Conservation (phyloP, 1,284 basidiomycete genomes). For the Puccinia sorghi region DNA sequence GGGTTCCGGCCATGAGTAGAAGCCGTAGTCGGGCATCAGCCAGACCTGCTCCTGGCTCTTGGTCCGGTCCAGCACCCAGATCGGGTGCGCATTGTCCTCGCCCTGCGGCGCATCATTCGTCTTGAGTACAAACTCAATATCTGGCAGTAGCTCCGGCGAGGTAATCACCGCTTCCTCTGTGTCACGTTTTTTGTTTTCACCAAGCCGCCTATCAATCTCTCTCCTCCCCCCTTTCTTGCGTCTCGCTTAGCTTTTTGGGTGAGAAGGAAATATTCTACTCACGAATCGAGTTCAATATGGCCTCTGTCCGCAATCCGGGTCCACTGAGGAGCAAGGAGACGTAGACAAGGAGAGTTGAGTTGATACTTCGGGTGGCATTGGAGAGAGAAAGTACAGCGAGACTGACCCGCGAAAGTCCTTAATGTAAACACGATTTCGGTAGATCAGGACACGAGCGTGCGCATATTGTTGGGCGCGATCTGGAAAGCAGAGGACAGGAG, state of each 20-base stretch:
- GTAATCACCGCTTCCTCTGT: slow-evolving; percentile 54
- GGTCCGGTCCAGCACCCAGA: slow-evolving; percentile 55
- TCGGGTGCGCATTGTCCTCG: slow-evolving; percentile 15
- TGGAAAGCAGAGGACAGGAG: background rate
- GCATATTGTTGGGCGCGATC: slow-evolving; percentile 49
- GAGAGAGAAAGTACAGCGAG: background rate
- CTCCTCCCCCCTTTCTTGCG: slow-evolving; percentile 50
- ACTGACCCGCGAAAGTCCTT: slow-evolving; percentile 36
- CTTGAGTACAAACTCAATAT: slow-evolving; percentile 57
- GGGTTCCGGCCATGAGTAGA: slow-evolving; percentile 55
- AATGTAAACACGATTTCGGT: slow-evolving; percentile 54
- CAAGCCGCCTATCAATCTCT: background rate
- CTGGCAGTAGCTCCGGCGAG: slow-evolving; percentile 55
- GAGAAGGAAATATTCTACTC: background rate
- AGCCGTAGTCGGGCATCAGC: slow-evolving; percentile 58
- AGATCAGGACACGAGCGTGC: slow-evolving; percentile 56
- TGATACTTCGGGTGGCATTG: background rate
- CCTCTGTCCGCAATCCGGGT: slow-evolving; percentile 32
- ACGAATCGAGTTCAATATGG: slow-evolving; percentile 44
- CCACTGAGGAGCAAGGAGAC: background rate
- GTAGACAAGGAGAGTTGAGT: background rate
- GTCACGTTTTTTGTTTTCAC: background rate
- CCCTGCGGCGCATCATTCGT: slow-evolving; percentile 52
- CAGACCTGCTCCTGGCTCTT: slow-evolving; percentile 55
- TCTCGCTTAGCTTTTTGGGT: background rate